phyloP scores from a whole-genome alignment of 1,284 basidiomycete species.

The Abortiporus biennis region DNA sequence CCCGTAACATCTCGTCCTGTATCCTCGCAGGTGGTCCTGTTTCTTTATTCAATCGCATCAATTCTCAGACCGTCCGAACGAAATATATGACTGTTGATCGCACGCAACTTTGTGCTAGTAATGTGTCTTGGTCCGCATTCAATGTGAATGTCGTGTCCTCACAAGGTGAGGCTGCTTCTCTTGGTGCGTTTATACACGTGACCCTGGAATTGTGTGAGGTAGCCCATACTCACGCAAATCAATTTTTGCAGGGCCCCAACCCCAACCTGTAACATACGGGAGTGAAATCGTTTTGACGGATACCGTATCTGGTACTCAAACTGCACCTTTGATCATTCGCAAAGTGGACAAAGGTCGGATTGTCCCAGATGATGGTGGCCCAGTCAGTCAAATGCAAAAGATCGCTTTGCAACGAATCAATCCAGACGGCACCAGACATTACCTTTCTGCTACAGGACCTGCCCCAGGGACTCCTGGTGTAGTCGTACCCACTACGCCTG shows the following conservation, averaged over 20 bases:
- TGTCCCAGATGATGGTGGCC: constrained; percentile 77
- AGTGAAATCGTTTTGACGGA: constrained; percentile 86
- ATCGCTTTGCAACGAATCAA: constrained; percentile 85
- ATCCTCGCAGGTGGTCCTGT: constrained; percentile 88
- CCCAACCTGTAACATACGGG: constrained; percentile 86
- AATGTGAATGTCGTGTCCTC: constrained; percentile 80
- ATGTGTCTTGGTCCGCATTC: constrained; percentile 89
- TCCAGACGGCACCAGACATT: constrained; percentile 73
- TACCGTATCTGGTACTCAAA: constrained; percentile 76
- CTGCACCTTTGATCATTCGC: constrained; percentile 83
- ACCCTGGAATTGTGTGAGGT: constrained; percentile 34
- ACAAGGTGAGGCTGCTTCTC: constrained; percentile 47
- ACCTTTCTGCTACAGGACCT: constrained; percentile 80
- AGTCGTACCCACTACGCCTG: constrained; percentile 55
- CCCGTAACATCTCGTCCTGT: constrained; percentile 88
- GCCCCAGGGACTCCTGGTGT: constrained; percentile 67
- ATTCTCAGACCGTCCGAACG: constrained; percentile 93
- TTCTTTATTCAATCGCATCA: constrained; percentile 93
- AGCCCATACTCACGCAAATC: constrained; percentile 29
- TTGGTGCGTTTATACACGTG: constrained; percentile 52
- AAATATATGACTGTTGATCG: constrained; percentile 94
- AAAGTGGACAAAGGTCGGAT: constrained; percentile 91
- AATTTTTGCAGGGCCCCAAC: constrained; percentile 50
- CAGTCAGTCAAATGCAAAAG: constrained; percentile 95
- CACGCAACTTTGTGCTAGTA: constrained; percentile 79